phyloP scores from a whole-genome alignment of 2,329 filamentous ascomycete genomes.

The Neonectria magnoliae region DNA sequence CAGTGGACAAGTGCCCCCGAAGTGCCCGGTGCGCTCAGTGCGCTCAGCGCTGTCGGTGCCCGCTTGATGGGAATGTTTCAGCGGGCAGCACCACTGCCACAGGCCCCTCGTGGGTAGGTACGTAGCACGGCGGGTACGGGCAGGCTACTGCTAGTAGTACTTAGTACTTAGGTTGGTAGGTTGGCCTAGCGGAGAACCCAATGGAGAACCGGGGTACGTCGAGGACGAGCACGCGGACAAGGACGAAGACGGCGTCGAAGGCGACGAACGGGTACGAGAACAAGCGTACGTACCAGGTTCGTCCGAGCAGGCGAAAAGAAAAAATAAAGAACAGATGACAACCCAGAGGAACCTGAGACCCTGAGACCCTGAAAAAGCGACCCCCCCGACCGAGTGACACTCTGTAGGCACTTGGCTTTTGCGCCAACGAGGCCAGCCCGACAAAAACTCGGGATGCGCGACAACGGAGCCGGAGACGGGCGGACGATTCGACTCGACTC shows the following conservation, averaged over 20 bases:
- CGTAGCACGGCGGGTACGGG: constrained; percentile 17
- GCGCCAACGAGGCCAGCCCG: constrained; percentile 37
- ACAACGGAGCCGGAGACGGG: constrained; percentile 23
- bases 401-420: constrained; percentile 9
- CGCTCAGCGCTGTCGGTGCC: background rate
- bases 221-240: background rate
- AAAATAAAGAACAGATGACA: background rate
- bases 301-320: background rate
- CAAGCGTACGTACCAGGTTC: background rate
- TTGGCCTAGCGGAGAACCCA: constrained; percentile 8
- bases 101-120: constrained; percentile 24
- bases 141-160: background rate
- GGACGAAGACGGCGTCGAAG: background rate
- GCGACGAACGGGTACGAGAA: constrained; percentile 9
- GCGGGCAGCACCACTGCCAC: background rate
- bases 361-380: background rate
- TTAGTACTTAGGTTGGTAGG: background rate
- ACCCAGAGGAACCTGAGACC: background rate
- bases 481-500: constrained; percentile 29
- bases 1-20: constrained; percentile 6
- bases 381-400: background rate
- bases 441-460: constrained; percentile 43
- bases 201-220: background rate
- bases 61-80: background rate
- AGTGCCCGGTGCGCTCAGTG: constrained; percentile 2